Evolutionary conservation across 2,329 filamentous ascomycete species (phyloP), one percentile per base, ranked within the genome.

Genomic region (Botrytis elliptica): DNA sequence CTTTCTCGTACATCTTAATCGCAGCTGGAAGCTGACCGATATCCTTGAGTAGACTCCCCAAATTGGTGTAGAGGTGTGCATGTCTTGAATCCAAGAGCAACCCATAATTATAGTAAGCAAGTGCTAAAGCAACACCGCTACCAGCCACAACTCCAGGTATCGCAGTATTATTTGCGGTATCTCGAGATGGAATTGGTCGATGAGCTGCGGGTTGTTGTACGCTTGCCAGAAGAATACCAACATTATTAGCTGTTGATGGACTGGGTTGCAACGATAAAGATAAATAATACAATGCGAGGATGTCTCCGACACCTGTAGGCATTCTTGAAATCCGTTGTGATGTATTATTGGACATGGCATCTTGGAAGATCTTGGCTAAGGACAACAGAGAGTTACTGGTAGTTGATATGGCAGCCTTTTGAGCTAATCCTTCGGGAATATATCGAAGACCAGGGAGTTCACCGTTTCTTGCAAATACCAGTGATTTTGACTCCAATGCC

Each of bases 241-340:
- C 95, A 81, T 99, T 99, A 81, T 99, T 99, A 0, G 96, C 96
- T 0, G 96, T 99, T 0, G 96, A 99, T 3, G 96, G 96, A 79
- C 96, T 98, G 66, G 96, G 95, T 76, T 98, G 96, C 3, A 99
- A 86, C 0, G 96, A 97, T 4, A 99, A 85, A 0, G 96, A 99
- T 4, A 99, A 86, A 80, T 99, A 99, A 82, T 99, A 99, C 20
- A 99, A 87, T 2, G 95, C 93, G 52, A 99, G 84, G 55, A 99
- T 98, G 79, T 99, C 96, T 60, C 94, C 90, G 38, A 98, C 94
- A 1, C 94, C 92, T 63, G 92, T 91, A 4, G 90, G 88, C 73
- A 90, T 89, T 74, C 88, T 88, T 36, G 89, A 84, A 18, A 88
- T 84, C 57, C 84, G 84, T 18, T 87, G 85, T 33, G 78, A 79